Evolutionary conservation across 108 stramenopile genomes (phyloP), one percentile per base, ranked within the genome.

Genomic region (Seminavis robusta): DNA sequence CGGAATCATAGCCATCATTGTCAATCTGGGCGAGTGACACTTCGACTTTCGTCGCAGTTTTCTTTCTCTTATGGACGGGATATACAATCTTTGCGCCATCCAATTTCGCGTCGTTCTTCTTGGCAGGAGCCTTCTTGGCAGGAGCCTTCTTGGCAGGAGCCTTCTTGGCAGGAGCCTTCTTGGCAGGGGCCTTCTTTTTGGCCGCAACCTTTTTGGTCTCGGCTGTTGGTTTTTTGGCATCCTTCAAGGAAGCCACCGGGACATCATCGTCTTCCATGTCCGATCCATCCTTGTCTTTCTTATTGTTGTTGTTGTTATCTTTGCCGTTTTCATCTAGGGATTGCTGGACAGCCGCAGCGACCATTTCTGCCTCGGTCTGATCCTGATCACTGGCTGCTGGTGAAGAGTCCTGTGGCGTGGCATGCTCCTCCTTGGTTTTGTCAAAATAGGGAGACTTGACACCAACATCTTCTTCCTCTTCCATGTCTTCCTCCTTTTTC

Each of bases 401-500:
- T 10, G 19, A 43, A 2, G 23, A 21, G 33, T 55, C 43, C 30
- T 52, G 43, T 13, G 11, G 43, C 16, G 33, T 25, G 27, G 42
- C 25, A 53, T 63, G 40, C 20, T 47, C 52, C 32, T 19, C 60
- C 36, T 63, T 39, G 13, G 53, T 38, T 27, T 26, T 42, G 24
- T 31, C 27, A 56, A 26, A 49, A 47, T 31, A 16, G n/a, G 56
- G 25, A 24, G 47, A 49, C 11, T 26, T 49, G n/a, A 20, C 11
- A 38, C n/a, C 47, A 6, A 11, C 47, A 2, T 10, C 47, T 20
- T 26, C 46, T 7, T 47, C 56, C 7, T 33, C 33, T 48, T 58
- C 55, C n/a, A 17, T 48, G 3, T 65, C 65, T 20, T 44, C 49
- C 1, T 55, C 52, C 16, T 71, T 56, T 9, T 60, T 63, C 1